Evolutionary conservation across 2,329 filamentous ascomycete species (phyloP), one percentile per base, ranked within the genome.

Genomic region (Fusarium brachygibbosum): DNA sequence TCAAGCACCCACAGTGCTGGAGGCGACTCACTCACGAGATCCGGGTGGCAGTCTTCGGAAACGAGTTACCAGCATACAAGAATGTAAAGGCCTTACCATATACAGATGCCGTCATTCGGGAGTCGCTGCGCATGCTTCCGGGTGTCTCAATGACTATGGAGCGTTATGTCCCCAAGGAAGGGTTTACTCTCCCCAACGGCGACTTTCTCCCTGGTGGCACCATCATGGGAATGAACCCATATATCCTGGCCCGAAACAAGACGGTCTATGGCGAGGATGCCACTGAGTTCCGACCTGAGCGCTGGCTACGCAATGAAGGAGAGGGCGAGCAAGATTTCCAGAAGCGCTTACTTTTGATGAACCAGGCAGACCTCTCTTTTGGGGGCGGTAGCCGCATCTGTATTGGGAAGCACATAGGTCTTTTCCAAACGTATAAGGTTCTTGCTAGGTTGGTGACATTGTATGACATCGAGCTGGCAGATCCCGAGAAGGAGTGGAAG

Each of bases 81-180:
- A 55, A 69, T 10, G 73, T 68, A 14, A 65, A 59, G 35, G 49
- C 57, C 2, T 31, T 74, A 4, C 50, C 72, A 4, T 74, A 74
- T 25, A 41, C 68, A 7, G 65, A 74, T 41, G 83, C 84, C 0
- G 80, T 85, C 1, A 75, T 86, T 14, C 81, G 80, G 25, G 85
- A 87, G 72, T 78, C 81, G 1, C 76, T 83, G 57, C 80, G 84
- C 5, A 72, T 85, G 4, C 80, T 84, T 40, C 82, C 83, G 0
- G 79, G 77, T 3, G 76, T 84, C 6, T 79, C 79, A 1, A 77
- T 84, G 66, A 68, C 79, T 0, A 76, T 86, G 7, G 82, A 85
- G 63, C 81, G 85, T 1, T 73, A 82, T 16, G 83, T 85, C 0
- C 83, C 84, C 0, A 23, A 54, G 1, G 75, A 71, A 6, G 82